Conservation (phyloP, 352 stramenopile genomes). For the Globisporangium alternatum region DNA sequence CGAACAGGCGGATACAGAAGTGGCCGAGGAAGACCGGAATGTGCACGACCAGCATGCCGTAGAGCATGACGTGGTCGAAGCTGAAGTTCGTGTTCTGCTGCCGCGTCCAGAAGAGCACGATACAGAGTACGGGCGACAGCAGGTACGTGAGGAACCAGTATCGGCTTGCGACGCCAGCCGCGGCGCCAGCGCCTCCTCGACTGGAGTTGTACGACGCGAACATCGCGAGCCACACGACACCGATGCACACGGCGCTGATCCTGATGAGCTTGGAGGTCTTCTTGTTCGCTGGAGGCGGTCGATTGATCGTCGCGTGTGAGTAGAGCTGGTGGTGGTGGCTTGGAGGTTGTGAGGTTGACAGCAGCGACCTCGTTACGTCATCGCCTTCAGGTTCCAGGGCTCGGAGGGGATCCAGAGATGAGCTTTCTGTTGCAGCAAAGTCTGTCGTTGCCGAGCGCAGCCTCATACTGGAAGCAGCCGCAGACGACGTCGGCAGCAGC, state of each 20-base stretch:
- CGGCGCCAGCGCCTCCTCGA: slow-evolving; percentile 10
- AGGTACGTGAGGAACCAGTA: slow-evolving; percentile 70
- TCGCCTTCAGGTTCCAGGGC: not conserved
- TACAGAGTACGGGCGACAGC: slow-evolving; percentile 55
- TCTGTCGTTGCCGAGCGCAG: slow-evolving; percentile 10
- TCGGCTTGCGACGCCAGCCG: slow-evolving; percentile 22
- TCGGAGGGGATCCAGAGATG: not conserved
- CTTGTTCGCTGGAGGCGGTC: slow-evolving; percentile 13
- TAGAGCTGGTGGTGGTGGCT: not conserved
- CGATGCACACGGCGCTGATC: slow-evolving; percentile 35
- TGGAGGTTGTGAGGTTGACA: not conserved
- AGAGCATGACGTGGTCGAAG: slow-evolving; percentile 72
- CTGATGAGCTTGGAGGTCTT: slow-evolving; percentile 33
- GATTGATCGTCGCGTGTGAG: slow-evolving; percentile 16
- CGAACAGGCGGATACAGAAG: slow-evolving; percentile 73
- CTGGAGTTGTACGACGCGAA: slow-evolving; percentile 59
- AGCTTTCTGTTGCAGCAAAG: not conserved
- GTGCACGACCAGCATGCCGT: slow-evolving; percentile 75
- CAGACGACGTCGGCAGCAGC: not conserved
- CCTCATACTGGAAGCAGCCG: not conserved
- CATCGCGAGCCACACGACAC: slow-evolving; percentile 68
- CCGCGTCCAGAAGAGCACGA: slow-evolving; percentile 53
- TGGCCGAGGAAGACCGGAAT: slow-evolving; percentile 80
- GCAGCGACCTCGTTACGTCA: not conserved
- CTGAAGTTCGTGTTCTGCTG: slow-evolving; percentile 34